Conservation (phyloP, 768 basidiomycete genomes). For the Amanita pallidorosea region DNA sequence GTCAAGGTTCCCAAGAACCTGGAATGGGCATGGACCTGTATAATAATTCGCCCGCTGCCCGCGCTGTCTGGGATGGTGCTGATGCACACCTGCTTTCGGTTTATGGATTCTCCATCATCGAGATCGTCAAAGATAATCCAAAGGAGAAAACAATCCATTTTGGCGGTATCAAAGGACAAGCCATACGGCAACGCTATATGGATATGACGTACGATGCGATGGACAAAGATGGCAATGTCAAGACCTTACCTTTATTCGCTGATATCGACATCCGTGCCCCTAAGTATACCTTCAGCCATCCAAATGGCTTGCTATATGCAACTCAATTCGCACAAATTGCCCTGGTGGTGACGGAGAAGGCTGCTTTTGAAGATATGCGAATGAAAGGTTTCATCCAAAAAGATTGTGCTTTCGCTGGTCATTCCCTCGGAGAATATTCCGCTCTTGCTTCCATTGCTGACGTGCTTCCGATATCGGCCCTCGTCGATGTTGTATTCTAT, state of each 20-base stretch:
- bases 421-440: slow-evolving; percentile 98
- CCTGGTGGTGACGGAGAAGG: slow-evolving; percentile 95
- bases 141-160: slow-evolving; percentile 98
- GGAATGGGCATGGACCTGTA: slow-evolving; percentile 99
- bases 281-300: slow-evolving; percentile 97
- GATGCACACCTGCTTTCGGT: slow-evolving; percentile 89
- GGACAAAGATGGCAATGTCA: slow-evolving; percentile 93
- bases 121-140: slow-evolving; percentile 98
- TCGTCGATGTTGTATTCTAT: slow-evolving; percentile 98
- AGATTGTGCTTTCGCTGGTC: slow-evolving; percentile 91
- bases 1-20: slow-evolving; percentile 95
- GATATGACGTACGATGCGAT: slow-evolving; percentile 97
- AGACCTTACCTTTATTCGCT: slow-evolving; percentile 91
- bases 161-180: slow-evolving; percentile 98
- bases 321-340: slow-evolving; percentile 99
- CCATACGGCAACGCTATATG: slow-evolving; percentile 98
- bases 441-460: slow-evolving; percentile 97
- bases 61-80: slow-evolving; percentile 95
- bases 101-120: slow-evolving; percentile 97
- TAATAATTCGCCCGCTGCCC: slow-evolving; percentile 84
- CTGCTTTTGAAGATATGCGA: slow-evolving; percentile 97
- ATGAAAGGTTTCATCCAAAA: slow-evolving; percentile 90
- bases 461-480: slow-evolving; percentile 86
- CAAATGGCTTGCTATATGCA: slow-evolving; percentile 88
- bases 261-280: slow-evolving; percentile 94